Base-by-base conservation (phyloP, 2,329 filamentous ascomycete species). In the Fusarium sp. region DNA sequence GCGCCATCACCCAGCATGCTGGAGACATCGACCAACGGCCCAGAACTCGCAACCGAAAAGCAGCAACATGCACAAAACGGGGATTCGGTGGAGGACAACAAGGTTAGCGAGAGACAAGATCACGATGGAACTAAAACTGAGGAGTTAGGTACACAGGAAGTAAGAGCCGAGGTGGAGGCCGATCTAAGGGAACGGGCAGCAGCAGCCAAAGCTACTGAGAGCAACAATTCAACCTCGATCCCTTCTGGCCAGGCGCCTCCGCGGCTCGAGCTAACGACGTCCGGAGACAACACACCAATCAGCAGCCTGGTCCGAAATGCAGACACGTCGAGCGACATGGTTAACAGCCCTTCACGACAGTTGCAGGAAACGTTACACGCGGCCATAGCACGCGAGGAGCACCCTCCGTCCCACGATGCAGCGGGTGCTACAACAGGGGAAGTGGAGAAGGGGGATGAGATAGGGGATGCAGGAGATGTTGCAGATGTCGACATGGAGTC, bases 91-190 rank as follows among this genome's bases (percentile, higher is more conserved):
- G 31, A 58, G 45, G 68, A 75, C 67, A 74, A 69, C 52, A 79
- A 79, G 78, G 78, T 80, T 77, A 80, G 78, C 76, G 48, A 71
- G 24, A 72, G 35, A 71, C 65, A 72, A 59, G 24, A 75, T 70
- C 67, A 64, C 59, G 60, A 76, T 68, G 67, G 69, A 64, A 77
- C 68, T 48, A 63, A 71, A 73, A 73, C 74, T 77, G 76, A 76
- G 71, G 73, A 74, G 60, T 76, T 78, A 73, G 79, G 77, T 70
- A 77, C 71, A 64, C 78, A 79, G 75, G 76, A 80, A 77, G 76
- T 81, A 74, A 81, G 77, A 75, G 72, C 72, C 50, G 73, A 71
- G 33, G 41, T 76, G 37, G 76, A 76, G 64, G 72, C 73, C 68
- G 75, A 78, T 64, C 65, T 76, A 60, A 66, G 68, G 68, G 74